phyloP scores from a whole-genome alignment of 2,329 filamentous ascomycete species.

The Colletotrichum cuscutae region DNA sequence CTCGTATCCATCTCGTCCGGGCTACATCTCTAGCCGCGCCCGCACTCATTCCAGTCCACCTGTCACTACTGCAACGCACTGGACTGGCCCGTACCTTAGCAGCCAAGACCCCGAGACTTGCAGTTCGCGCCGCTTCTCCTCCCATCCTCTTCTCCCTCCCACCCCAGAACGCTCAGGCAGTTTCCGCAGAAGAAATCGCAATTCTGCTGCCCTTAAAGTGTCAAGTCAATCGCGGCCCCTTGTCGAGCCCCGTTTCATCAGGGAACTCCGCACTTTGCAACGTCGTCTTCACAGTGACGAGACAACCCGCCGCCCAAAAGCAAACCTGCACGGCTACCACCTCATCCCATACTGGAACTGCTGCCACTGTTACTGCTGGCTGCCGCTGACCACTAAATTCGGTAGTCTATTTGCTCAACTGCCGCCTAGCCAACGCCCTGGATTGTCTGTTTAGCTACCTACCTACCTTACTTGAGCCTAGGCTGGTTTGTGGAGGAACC shows the following conservation, averaged over 20 bases:
- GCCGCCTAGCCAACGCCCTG: slow-evolving; percentile 9
- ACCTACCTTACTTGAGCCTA: not conserved
- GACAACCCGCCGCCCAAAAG: not conserved
- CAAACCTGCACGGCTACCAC: slow-evolving; percentile 1
- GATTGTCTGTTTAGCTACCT: not conserved
- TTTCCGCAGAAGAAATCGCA: slow-evolving; percentile 22
- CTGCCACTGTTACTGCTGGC: slow-evolving; percentile 18
- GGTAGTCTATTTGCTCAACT: slow-evolving; percentile 12
- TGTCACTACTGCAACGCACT: slow-evolving; percentile 18
- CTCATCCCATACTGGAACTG: slow-evolving; percentile 10
- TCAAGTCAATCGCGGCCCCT: slow-evolving; percentile 37
- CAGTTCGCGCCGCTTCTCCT: not conserved
- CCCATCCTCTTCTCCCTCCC: not conserved
- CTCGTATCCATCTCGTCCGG: not conserved
- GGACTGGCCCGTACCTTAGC: not conserved
- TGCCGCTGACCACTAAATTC: slow-evolving; percentile 15
- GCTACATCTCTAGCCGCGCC: not conserved
- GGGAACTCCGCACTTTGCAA: slow-evolving; percentile 34
- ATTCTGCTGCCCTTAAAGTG: slow-evolving; percentile 39
- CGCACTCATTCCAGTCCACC: slow-evolving; percentile 21
- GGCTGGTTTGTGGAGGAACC: not conserved
- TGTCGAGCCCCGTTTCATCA: slow-evolving; percentile 36
- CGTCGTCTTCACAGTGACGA: slow-evolving; percentile 24
- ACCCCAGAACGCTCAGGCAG: slow-evolving; percentile 33
- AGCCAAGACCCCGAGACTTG: slow-evolving; percentile 1